These are phyloP conservation scores for Phtheirospermum japonicum DNA, from an alignment of 257 asterid species.

Conservation along the genomic window DNA sequence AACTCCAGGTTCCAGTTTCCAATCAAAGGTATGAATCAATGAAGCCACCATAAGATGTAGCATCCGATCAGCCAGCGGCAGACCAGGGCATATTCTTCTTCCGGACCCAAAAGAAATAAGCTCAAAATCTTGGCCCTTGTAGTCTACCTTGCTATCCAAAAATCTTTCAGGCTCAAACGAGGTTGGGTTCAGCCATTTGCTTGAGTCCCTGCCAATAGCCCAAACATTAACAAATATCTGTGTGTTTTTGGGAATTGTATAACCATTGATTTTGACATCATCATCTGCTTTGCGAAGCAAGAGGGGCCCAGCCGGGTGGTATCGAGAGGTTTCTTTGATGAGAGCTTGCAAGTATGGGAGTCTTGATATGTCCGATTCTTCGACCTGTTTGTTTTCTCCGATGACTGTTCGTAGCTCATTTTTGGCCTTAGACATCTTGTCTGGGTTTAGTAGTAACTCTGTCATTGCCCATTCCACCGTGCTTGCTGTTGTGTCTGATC, in stretches of 20 bases:
- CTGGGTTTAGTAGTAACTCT: conserved; percentile 31
- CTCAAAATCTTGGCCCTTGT: conserved; percentile 38
- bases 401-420: conserved; percentile 25
- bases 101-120: conserved; percentile 37
- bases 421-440: conserved; percentile 26
- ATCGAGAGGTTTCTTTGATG: conserved; percentile 35
- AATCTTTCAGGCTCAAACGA: conserved; percentile 39
- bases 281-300: conserved; percentile 24
- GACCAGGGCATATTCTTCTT: conserved; percentile 41
- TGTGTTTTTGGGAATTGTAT: conserved; percentile 33
- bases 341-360: conserved; percentile 41
- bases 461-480: conserved; percentile 43
- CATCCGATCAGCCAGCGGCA: conserved; percentile 35
- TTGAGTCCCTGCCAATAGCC: conserved; percentile 38
- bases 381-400: conserved; percentile 19
- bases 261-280: conserved; percentile 26
- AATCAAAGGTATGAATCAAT: conserved; percentile 38
- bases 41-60: conserved; percentile 33
- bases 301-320: conserved; percentile 34
- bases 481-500: conserved; percentile 25
- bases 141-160: conserved; percentile 18
- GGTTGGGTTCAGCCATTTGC: conserved; percentile 31
- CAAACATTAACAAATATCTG: conserved; percentile 31
- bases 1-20: conserved; percentile 22
- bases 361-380: conserved; percentile 37